These are phyloP conservation scores for Apiotrichum sp. DNA, from an alignment of 1,284 basidiomycete species.

Conservation along the genomic window DNA sequence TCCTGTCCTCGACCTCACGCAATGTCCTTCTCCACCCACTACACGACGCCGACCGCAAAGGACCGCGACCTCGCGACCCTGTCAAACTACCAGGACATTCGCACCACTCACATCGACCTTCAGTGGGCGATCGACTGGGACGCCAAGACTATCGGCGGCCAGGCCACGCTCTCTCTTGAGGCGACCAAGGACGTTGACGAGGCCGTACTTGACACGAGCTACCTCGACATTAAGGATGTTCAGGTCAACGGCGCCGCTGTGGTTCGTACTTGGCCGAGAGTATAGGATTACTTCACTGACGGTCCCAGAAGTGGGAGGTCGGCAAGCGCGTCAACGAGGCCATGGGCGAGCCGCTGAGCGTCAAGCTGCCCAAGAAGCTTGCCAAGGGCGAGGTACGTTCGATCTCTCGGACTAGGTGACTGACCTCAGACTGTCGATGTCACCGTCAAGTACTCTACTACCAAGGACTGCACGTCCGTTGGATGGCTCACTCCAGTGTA, in stretches of 20 bases:
- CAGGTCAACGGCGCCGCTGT: constrained; percentile 53
- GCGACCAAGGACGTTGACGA: constrained; percentile 58
- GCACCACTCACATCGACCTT: constrained; percentile 64
- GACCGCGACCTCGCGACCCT: constrained; percentile 64
- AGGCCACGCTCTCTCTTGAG: constrained; percentile 54
- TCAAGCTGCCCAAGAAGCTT: constrained; percentile 38
- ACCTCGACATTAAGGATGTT: constrained; percentile 61
- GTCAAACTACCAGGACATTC: constrained; percentile 68
- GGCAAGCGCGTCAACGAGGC: constrained; percentile 38
- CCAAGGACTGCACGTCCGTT: constrained; percentile 71
- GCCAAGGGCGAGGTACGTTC: constrained; percentile 30
- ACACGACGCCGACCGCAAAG: constrained; percentile 10
- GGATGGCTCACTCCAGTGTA: constrained; percentile 87
- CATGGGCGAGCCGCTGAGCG: constrained; percentile 45
- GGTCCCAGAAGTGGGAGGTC: constrained; percentile 55
- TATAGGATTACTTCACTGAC: constrained; percentile 1
- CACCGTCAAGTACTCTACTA: constrained; percentile 66
- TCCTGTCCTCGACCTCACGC: not conserved
- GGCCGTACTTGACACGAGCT: constrained; percentile 73
- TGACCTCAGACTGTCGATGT: constrained; percentile 54
- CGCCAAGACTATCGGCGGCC: constrained; percentile 62
- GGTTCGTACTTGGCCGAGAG: constrained; percentile 43
- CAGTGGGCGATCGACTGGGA: constrained; percentile 81
- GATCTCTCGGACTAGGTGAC: not conserved
- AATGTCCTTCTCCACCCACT: constrained; percentile 35